Evolutionary conservation across 2,329 filamentous ascomycete species (phyloP).

Genomic region (Zalaria obscura): DNA sequence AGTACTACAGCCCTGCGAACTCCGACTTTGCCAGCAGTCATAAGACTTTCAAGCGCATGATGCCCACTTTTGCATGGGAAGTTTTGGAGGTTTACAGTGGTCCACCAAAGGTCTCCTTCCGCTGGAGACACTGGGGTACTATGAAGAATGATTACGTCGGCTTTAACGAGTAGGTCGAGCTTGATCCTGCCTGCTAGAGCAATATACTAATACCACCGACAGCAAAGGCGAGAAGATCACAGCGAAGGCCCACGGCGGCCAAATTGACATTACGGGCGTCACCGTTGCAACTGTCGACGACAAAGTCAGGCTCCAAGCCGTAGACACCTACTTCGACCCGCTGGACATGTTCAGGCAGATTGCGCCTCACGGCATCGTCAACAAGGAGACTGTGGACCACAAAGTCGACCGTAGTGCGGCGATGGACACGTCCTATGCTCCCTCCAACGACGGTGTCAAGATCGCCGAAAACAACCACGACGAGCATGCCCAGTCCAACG

Average conservation of each 20-base stretch:
- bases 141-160: conserved; percentile 56
- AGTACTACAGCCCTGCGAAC: conserved; percentile 48
- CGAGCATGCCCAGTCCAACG: conserved; percentile 4
- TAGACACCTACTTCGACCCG: conserved; percentile 54
- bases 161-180: conserved; percentile 42
- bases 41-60: conserved; percentile 60
- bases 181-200: conserved; percentile 3
- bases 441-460: conserved; percentile 9
- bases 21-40: conserved; percentile 50
- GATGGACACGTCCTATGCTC: conserved; percentile 8
- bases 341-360: conserved; percentile 56
- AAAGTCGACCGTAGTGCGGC: conserved; percentile 16
- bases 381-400: conserved; percentile 25
- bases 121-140: conserved; percentile 54
- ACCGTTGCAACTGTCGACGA: conserved; percentile 49
- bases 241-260: conserved; percentile 44
- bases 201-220: conserved; percentile 9
- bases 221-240: conserved; percentile 50
- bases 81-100: conserved; percentile 54
- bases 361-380: conserved; percentile 33
- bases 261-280: conserved; percentile 50
- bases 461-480: conserved; percentile 10
- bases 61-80: conserved; percentile 60
- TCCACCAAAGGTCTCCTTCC: conserved; percentile 47
- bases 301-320: conserved; percentile 40